phyloP scores from a whole-genome alignment of 345 rosid genomes.

The Brassica juncea region DNA sequence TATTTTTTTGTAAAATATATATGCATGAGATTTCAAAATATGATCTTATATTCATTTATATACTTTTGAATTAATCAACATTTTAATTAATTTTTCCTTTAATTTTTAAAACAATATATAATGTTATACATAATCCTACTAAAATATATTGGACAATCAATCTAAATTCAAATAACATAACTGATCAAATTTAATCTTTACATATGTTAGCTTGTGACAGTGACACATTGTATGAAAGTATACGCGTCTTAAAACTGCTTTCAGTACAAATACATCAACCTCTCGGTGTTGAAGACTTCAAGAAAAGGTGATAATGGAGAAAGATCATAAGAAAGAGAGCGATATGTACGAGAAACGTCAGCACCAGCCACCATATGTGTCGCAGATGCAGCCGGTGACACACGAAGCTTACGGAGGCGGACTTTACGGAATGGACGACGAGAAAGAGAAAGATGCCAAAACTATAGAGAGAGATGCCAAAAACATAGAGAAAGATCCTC shows the following conservation, averaged over 20 bases:
- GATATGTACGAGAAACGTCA: slow-evolving; percentile 16
- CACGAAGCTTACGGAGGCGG: slow-evolving; percentile 71
- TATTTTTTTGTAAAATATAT: no score
- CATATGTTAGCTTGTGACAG: background rate
- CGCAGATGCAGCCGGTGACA: slow-evolving; percentile 56
- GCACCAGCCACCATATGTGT: slow-evolving; percentile 49
- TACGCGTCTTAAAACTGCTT: background rate
- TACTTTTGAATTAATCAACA: no score
- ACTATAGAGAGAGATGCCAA: background rate
- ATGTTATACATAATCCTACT: no score
- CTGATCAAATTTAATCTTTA: no score
- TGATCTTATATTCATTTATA: no score
- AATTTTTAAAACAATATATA: no score
- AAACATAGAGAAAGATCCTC: slow-evolving; percentile 12
- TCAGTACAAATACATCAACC: background rate
- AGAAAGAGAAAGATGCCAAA: background rate
- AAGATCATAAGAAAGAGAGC: slow-evolving; percentile 32
- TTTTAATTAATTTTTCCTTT: no score
- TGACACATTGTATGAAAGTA: background rate
- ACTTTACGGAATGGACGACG: slow-evolving; percentile 54
- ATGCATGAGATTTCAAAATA: no score
- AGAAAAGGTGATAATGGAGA: slow-evolving; percentile 39
- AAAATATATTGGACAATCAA: no score
- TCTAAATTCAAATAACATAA: no score
- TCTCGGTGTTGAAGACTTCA: background rate